Evolutionary conservation across 1,139 yeast species (phyloP).

Genomic region (Hanseniaspora gamundiae): DNA sequence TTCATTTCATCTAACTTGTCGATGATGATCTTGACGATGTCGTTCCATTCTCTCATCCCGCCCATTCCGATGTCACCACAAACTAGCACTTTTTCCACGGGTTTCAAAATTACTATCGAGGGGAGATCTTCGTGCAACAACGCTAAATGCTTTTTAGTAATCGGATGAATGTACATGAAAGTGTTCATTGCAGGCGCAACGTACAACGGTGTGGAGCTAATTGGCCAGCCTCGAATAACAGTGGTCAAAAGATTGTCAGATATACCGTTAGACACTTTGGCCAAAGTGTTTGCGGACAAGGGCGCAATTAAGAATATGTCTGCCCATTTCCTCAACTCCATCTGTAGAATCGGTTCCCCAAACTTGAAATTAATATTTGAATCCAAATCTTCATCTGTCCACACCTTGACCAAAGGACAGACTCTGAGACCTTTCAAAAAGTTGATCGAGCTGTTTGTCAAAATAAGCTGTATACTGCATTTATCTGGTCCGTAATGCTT

Average conservation of each 20-base stretch:
- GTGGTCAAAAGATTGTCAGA: slow-evolving; percentile 83
- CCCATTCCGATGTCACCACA: slow-evolving; percentile 96
- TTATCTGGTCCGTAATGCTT: slow-evolving; percentile 60
- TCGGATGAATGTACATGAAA: slow-evolving; percentile 76
- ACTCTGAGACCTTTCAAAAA: slow-evolving; percentile 69
- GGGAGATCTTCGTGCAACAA: slow-evolving; percentile 78
- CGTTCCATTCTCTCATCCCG: slow-evolving; percentile 93
- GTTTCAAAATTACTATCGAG: slow-evolving; percentile 80
- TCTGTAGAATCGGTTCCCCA: slow-evolving; percentile 64
- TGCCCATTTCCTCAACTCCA: slow-evolving; percentile 90
- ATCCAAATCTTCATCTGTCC: slow-evolving; percentile 96
- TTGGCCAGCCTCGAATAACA: slow-evolving; percentile 87
- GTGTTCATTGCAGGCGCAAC: slow-evolving; percentile 94
- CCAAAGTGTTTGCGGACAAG: slow-evolving; percentile 79
- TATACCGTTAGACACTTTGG: slow-evolving; percentile 81
- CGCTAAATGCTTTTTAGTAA: slow-evolving; percentile 70
- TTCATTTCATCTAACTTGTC: slow-evolving; percentile 26
- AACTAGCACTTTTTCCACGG: slow-evolving; percentile 69
- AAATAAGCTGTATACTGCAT: slow-evolving; percentile 73
- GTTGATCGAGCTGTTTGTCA: slow-evolving; percentile 74
- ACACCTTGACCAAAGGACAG: slow-evolving; percentile 72
- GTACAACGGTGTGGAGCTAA: slow-evolving; percentile 62
- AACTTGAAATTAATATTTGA: slow-evolving; percentile 28
- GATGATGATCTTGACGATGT: slow-evolving; percentile 70
- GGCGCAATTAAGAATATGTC: slow-evolving; percentile 88